A percentile compares a stretch with the other conserved stretches of the same genome.
Conservation (phyloP, 2,329 filamentous ascomycete genomes). For the Ceratocystis colombiana region DNA sequence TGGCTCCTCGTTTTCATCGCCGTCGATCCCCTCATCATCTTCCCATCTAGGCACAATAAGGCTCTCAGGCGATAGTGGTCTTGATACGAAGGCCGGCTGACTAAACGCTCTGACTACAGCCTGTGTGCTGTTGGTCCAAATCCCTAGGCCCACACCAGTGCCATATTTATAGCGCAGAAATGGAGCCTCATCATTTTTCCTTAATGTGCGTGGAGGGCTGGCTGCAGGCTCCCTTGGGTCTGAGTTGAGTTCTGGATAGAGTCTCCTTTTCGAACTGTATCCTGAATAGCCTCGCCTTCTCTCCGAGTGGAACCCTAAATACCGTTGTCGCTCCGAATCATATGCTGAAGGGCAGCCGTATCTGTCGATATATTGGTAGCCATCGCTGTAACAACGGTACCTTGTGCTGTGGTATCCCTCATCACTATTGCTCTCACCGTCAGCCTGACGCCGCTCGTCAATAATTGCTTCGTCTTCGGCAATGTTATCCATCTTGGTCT, state of each 20-base stretch:
- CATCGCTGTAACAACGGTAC: conserved; percentile 11
- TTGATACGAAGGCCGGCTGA: not conserved
- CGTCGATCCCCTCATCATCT: conserved; percentile 16
- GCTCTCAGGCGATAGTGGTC: conserved; percentile 4
- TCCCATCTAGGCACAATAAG: conserved; percentile 18
- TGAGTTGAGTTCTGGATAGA: not conserved
- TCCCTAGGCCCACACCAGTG: conserved; percentile 14
- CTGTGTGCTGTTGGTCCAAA: conserved; percentile 7
- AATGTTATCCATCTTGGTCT: not conserved
- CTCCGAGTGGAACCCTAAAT: not conserved
- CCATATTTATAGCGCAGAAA: conserved; percentile 7
- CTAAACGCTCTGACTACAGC: conserved; percentile 9
- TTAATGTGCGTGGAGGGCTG: not conserved
- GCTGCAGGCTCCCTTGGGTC: not conserved
- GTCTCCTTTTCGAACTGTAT: conserved; percentile 1
- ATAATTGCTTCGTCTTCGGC: not conserved
- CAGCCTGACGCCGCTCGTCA: not conserved
- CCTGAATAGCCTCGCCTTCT: not conserved
- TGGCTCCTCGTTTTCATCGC: not conserved
- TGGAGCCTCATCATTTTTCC: not conserved
- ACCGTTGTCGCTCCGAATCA: not conserved
- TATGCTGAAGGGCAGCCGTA: not conserved
- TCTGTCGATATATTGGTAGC: not conserved
- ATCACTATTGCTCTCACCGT: not conserved
- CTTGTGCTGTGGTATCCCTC: not conserved